These are phyloP conservation scores for Kappamyces sp. DNA, from an alignment of 192 early-diverging fungal species.

Conservation along the genomic window DNA sequence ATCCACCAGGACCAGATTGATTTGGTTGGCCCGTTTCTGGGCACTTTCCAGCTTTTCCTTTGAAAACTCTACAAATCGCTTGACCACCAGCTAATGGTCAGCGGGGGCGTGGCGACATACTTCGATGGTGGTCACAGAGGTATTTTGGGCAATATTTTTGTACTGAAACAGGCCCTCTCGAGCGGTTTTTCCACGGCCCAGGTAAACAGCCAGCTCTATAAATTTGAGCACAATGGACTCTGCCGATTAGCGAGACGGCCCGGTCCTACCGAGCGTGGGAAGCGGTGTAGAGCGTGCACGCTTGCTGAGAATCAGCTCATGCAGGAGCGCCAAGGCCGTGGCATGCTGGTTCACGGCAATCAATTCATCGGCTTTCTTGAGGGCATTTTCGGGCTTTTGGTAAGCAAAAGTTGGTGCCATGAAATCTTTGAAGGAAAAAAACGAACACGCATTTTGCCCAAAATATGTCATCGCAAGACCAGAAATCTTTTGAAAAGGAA, in stretches of 20 bases:
- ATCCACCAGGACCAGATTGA: slow-evolving; percentile 76
- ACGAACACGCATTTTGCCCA: too few relatives aligned
- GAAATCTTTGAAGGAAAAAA: too few relatives aligned
- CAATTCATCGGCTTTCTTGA: slow-evolving; percentile 81
- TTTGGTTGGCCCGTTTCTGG: slow-evolving; percentile 84
- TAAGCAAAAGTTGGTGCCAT: too few relatives aligned
- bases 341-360: slow-evolving; percentile 79
- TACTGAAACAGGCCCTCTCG: slow-evolving; percentile 97
- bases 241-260: too few relatives aligned
- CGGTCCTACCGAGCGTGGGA: too few relatives aligned
- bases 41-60: slow-evolving; percentile 86
- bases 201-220: slow-evolving; percentile 81
- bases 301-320: slow-evolving; percentile 89
- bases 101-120: slow-evolving; percentile 26
- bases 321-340: slow-evolving; percentile 78
- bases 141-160: slow-evolving; percentile 98
- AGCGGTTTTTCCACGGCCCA: slow-evolving; percentile 83
- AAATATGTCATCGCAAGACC: too few relatives aligned
- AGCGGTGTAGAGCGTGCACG: slow-evolving; percentile 78
- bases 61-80: slow-evolving; percentile 75
- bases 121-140: slow-evolving; percentile 83
- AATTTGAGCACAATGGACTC: slow-evolving; percentile 95
- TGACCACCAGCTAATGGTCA: slow-evolving; percentile 66
- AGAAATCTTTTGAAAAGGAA: too few relatives aligned
- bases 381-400: slow-evolving; percentile 76